A percentile compares a stretch with the other conserved stretches of the same genome.
Evolutionary conservation across 768 basidiomycete species (phyloP).

Genomic region (Calocybe indica): DNA sequence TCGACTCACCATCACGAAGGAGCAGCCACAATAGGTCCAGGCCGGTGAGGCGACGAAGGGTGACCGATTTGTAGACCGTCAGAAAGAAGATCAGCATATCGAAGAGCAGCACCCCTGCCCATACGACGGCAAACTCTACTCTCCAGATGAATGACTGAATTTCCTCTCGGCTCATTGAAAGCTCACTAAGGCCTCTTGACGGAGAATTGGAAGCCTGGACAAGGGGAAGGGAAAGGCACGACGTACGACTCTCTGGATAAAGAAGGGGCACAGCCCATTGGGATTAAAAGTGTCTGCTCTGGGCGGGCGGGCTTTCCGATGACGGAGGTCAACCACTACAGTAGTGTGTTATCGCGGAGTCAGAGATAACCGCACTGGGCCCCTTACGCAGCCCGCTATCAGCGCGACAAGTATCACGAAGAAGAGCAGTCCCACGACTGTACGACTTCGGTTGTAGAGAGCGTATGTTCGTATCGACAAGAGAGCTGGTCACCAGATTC

Average conservation of each 20-base stretch:
- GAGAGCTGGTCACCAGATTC: conserved; percentile 11
- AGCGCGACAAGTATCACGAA: conserved; percentile 15
- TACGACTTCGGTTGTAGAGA: conserved; percentile 28
- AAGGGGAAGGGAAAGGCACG: not conserved
- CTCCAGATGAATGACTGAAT: not conserved
- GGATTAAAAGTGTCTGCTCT: conserved; percentile 10
- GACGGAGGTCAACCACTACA: conserved; percentile 21
- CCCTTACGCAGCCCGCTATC: conserved; percentile 21
- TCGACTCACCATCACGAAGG: conserved; percentile 32
- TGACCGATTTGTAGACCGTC: conserved; percentile 31
- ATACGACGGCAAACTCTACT: conserved; percentile 28
- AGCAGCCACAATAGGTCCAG: conserved; percentile 24
- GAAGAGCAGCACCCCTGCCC: conserved; percentile 34
- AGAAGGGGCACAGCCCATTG: conserved; percentile 16
- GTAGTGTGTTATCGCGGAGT: not conserved
- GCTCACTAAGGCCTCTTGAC: conserved; percentile 13
- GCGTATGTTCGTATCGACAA: conserved; percentile 40
- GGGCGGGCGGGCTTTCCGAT: conserved; percentile 8
- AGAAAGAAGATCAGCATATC: conserved; percentile 34
- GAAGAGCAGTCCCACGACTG: conserved; percentile 21
- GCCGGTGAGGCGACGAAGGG: conserved; percentile 11
- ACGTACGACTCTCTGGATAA: conserved; percentile 14
- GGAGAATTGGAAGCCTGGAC: not conserved
- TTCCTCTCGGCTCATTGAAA: not conserved
- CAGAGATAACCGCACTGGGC: no score